Evolutionary conservation across 768 basidiomycete species (phyloP).

Genomic region (Termitomyces sp.): DNA sequence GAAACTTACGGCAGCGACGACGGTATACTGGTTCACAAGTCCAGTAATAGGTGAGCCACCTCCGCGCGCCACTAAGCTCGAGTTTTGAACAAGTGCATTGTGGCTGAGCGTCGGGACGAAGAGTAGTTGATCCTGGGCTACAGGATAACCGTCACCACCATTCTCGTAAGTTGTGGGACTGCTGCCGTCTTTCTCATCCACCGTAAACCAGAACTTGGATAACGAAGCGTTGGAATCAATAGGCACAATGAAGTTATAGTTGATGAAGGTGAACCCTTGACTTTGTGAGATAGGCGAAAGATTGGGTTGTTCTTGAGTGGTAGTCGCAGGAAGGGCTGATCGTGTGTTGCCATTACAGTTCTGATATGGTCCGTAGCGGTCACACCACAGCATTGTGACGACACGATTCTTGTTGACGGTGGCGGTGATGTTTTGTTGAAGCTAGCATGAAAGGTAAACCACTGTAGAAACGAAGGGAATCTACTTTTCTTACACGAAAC

Average conservation of each 20-base stretch:
- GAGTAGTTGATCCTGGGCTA: constrained; percentile 40
- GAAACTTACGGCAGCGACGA: constrained; percentile 25
- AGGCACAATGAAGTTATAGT: constrained; percentile 42
- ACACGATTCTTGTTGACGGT: constrained; percentile 34
- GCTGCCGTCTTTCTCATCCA: constrained; percentile 42
- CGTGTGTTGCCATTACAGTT: constrained; percentile 31
- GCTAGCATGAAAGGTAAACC: constrained; percentile 18
- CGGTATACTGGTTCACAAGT: constrained; percentile 17
- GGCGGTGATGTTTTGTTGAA: constrained; percentile 29
- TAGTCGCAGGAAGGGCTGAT: constrained; percentile 27
- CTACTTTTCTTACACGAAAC: constrained; percentile 29
- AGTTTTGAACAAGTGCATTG: constrained; percentile 16
- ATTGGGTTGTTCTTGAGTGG: constrained; percentile 27
- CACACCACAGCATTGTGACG: constrained; percentile 41
- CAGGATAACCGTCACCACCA: constrained; percentile 36
- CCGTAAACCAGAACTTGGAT: constrained; percentile 47
- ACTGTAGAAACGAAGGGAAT: constrained; percentile 1
- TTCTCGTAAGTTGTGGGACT: constrained; percentile 34
- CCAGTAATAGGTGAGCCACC: constrained; percentile 21
- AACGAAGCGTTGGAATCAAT: constrained; percentile 37
- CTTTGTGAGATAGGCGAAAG: constrained; percentile 33
- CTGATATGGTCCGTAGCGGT: constrained; percentile 30
- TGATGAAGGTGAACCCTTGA: constrained; percentile 32
- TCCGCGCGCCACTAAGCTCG: constrained; percentile 17
- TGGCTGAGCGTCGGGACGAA: constrained; percentile 39